Base-by-base conservation (phyloP, 176 grass and related monocot species). In the Musa itinerans region DNA sequence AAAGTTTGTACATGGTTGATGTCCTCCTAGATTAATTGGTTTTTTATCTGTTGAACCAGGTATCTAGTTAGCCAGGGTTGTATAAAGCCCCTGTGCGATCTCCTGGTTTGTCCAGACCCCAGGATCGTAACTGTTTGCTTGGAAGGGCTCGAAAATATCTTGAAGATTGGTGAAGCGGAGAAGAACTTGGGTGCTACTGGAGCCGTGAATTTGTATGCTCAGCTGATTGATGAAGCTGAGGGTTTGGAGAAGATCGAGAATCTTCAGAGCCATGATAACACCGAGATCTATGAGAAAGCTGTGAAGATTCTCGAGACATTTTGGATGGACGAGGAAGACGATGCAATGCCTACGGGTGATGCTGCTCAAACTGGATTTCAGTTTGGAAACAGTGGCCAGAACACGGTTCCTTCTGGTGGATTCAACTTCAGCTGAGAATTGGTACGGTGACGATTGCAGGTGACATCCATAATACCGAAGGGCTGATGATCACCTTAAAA, bases 211-310 rank as follows among this genome's bases (percentile, higher is more conserved):
- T 9, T 71, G 49, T 92, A 86, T 25, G 87, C 85, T 1, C 93
- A 96, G 54, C 74, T 96, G 83, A 90, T 96, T 76, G 93, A 96
- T 73, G 93, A 96, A 62, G 87, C 89, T 22, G 93, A 96, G 85
- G 93, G 93, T 7, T 64, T 96, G 70, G 93, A 96, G 51, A 96
- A 96, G 87, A 96, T 96, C 75, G 93, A 96, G 87, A 92, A 92
- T 76, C 83, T 96, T 59, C 89, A 96, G 79, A 92, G 89, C 83
- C 93, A 96, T 50, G 89, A 96, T 71, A 96, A 92, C 74, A 87
- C 87, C 1, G 89, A 92, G 78, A 96, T 96, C 79, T 96, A 96
- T 34, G 89, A 96, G 75, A 96, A 92, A 87, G 92, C 92, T 0
- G 89, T 96, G 73, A 96, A 96, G 76, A 92, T 96, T 83, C 86